phyloP scores from a whole-genome alignment of 2,329 filamentous ascomycete species.

The Trichoderma arundinaceum region DNA sequence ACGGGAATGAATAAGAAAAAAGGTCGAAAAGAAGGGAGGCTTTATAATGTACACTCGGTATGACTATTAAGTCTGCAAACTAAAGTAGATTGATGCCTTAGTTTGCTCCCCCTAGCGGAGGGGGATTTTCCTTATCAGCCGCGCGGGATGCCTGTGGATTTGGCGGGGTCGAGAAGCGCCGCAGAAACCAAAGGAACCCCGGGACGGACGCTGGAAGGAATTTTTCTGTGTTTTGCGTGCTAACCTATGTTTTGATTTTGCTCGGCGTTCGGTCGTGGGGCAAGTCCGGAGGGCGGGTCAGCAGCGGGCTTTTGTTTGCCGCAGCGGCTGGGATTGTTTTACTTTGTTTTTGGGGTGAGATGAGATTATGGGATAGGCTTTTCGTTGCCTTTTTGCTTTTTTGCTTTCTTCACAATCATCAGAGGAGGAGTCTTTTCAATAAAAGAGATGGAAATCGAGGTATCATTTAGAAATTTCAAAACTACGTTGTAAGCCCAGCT shows the following conservation, averaged over 20 bases:
- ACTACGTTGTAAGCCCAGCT: constrained; percentile 10
- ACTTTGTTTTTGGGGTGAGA: neutral
- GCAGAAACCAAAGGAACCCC: constrained; percentile 18
- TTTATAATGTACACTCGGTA: neutral
- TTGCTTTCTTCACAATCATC: neutral
- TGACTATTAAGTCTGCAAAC: neutral
- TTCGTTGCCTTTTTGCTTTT: neutral
- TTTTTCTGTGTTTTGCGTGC: neutral
- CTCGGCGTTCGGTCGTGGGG: constrained; percentile 16
- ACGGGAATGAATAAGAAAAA: too few relatives aligned
- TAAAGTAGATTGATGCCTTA: neutral
- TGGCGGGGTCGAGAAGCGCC: neutral
- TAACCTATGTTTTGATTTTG: neutral
- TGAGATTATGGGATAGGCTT: too few relatives aligned
- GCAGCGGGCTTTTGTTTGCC: constrained; percentile 12
- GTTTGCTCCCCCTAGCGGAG: neutral
- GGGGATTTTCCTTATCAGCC: neutral
- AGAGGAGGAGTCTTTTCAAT: neutral
- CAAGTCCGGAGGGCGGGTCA: too few relatives aligned
- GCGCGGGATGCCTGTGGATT: neutral
- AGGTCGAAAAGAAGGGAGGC: too few relatives aligned
- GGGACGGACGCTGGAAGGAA: neutral
- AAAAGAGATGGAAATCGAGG: neutral
- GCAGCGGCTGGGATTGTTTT: neutral
- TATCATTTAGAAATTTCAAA: constrained; percentile 8